Evolutionary conservation across 2,329 filamentous ascomycete species (phyloP), one percentile per base, ranked within the genome.

Genomic region (Zymoseptoria passerinii): DNA sequence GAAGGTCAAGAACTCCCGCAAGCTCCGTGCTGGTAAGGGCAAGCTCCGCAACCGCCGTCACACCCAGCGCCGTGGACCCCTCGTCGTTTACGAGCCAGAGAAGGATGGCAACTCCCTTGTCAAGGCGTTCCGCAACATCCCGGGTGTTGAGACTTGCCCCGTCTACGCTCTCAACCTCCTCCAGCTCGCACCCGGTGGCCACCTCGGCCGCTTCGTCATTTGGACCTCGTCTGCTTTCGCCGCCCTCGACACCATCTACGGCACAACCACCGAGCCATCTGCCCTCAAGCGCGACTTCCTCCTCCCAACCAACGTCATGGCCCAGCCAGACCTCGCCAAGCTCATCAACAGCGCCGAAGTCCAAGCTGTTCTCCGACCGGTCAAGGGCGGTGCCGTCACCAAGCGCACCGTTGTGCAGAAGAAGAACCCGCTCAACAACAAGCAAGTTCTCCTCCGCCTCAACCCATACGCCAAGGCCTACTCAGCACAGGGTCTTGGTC

Each of bases 391-490:
- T 70, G 85, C 90, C 74, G 80, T 86, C 75, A 95, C 91, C 79
- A 96, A 96, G 86, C 90, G 94, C 75, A 80, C 83, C 69, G 80
- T 83, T 74, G 90, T 96, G 69, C 92, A 96, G 86, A 99, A 99
- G 91, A 97, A 97, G 92, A 99, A 99, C 86, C 94, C 94, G 74
- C 91, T 99, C 70, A 84, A 83, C 81, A 99, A 99, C 89, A 95
- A 91, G 86, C 94, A 97, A 85, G 88, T 99, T 69, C 85, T 96
- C 80, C 89, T 99, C 76, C 89, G 94, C 73, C 89, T 99, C 78
- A 99, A 99, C 88, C 94, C 94, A 66, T 99, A 99, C 81, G 92
- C 94, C 70, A 83, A 87, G 71, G 86, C 89, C 65, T 99, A 95
- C 81, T 82, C 86, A 71, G 90, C 95, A 84, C 84, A 90, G 73